Conservation (phyloP, 495 filamentous ascomycete species). For the Lichenothelia convexa region DNA sequence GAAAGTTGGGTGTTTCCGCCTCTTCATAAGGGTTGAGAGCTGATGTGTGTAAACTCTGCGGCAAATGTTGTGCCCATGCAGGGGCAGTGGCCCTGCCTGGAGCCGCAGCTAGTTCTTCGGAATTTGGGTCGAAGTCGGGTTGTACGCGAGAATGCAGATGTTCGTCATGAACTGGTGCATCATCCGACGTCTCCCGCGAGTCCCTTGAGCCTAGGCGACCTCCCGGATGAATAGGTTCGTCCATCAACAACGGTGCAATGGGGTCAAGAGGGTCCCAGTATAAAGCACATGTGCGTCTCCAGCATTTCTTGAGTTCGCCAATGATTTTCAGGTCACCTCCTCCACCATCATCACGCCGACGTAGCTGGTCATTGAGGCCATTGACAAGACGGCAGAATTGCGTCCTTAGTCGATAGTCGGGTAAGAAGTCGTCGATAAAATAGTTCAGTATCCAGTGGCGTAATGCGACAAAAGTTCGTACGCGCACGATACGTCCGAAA, state of each 20-base stretch:
- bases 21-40: too few species aligned
- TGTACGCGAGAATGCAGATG: too few species aligned
- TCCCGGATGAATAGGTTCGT: conserved; percentile 59
- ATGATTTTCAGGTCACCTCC: conserved; percentile 79
- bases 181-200: too few species aligned
- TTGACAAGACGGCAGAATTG: conserved; percentile 75
- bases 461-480: conserved; percentile 88
- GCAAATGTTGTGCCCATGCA: too few species aligned
- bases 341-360: conserved; percentile 32
- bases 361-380: conserved; percentile 45
- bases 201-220: conserved; percentile 19
- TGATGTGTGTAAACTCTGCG: too few species aligned
- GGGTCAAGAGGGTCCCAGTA: conserved; percentile 53
- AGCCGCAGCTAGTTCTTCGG: too few species aligned
- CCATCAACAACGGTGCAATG: conserved; percentile 36
- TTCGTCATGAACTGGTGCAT: too few species aligned
- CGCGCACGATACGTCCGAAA: conserved; percentile 74
- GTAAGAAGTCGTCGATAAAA: conserved; percentile 85
- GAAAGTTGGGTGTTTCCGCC: too few species aligned
- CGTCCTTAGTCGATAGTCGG: conserved; percentile 58
- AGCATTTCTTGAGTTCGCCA: conserved; percentile 88
- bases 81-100: too few species aligned
- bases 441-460: conserved; percentile 99
- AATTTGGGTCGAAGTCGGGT: too few species aligned
- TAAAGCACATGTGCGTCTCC: conserved; percentile 72